Evolutionary conservation across 768 basidiomycete species (phyloP), one percentile per base, ranked within the genome.

Genomic region (Auricularia cornea): DNA sequence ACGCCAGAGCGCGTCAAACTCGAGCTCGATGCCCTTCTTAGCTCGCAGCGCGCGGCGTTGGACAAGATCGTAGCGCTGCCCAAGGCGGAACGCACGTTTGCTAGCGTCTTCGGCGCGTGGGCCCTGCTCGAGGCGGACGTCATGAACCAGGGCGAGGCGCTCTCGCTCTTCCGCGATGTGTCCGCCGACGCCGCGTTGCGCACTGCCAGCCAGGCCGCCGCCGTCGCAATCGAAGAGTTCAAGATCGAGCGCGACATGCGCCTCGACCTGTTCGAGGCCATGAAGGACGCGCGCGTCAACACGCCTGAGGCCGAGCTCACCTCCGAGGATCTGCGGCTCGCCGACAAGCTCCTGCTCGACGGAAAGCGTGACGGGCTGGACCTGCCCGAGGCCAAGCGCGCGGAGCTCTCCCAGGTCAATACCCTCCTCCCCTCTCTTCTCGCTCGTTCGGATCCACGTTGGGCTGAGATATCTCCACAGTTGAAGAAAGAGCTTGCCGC

Each of bases 111-210:
- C 54, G 54, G 54, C 23, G 76, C 80, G 11, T 82, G 92, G 23
- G 82, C 86, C 1, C 68, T 78, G 28, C 82, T 80, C 12, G 88
- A 90, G 59, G 81, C 86, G n/a, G 72, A 78, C 20, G 75, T 85
- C 29, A 81, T 85, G 56, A 65, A 71, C 8, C 70, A 76, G 32
- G 73, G 77, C 2, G 88, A 89, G 65, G 87, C 87, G 0, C 78
- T 91, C 28, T 74, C 79, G 0, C 94, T 95, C 74, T 89, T 92
- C 70, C 88, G 92, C 72, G 89, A 92, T 67, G 90, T 94, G 29
- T 88, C 90, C 28, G 77, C 85, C 1, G 77, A 80, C 62, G 86
- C 91, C 71, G 84, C 81, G 48, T 80, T 94, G n/a, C 84, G 92
- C 1, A 91, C 93, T 70, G 89, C 90, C 1, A 87, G 89, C 3